Base-by-base conservation (phyloP, 805 yeast species). In the Yamadazyma akitaensis region DNA sequence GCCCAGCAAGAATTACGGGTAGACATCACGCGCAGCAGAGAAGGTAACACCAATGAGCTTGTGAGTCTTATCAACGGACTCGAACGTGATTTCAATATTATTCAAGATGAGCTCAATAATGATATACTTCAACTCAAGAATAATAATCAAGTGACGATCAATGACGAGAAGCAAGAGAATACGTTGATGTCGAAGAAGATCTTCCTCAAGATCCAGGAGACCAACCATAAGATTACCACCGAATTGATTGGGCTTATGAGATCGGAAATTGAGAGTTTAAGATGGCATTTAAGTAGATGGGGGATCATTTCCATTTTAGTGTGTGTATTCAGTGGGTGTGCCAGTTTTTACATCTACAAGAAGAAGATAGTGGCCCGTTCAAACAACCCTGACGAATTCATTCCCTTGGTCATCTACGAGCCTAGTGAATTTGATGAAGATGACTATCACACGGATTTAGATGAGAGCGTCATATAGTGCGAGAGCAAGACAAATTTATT, bases 221-320 rank as follows among this genome's bases (percentile, higher is more conserved):
- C 92, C 39, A 83, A 86, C 54, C 90, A 89, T 65, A 83, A 88
- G 54, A 91, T 92, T 49, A 80, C 87, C 19, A 86, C 94, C 4
- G 86, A 86, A 54, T 75, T 94, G 54, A 81, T 83, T 50, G 82
- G 94, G 30, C 94, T 88, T 7, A 78, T 90, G 61, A 81, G 88
- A 59, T 84, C 94, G 0, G 94, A 89, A 47, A 87, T 89, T 47
- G 99, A 92, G 65, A 81, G 84, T 48, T 73, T 92, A 50, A 75
- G 98, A 56, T 92, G 99, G 99, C 89, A 88, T 59, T 81, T 92
- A 38, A 90, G 97, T 1, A 75, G 97, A 47, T 79, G 94, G 62
- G 97, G 97, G 9, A 70, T 94, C 30, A 72, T 87, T 37, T 88
- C 94, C 1, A 83, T 90, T 30, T 64, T 86, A 18, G 70, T 82